Percentiles rank a stretch among this genome's conserved stretches.
Conservation (phyloP, 1,139 yeast genomes). For the Blastobotrys indianensis region DNA sequence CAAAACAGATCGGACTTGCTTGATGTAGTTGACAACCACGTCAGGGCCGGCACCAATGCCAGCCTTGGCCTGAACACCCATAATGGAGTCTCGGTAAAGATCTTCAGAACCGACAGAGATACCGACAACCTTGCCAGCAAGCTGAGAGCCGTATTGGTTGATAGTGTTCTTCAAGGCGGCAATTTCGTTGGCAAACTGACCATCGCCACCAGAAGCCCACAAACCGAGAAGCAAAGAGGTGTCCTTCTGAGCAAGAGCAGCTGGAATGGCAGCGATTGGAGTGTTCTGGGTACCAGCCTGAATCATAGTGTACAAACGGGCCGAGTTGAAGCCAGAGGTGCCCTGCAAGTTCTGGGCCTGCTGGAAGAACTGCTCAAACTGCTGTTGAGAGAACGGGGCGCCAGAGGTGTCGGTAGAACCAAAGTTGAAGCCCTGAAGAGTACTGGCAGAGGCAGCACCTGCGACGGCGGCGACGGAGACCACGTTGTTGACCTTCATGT, state of each 20-base stretch:
- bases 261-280: constrained; percentile 30
- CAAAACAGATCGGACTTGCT: constrained; percentile 52
- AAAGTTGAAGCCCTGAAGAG: constrained; percentile 23
- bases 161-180: constrained; percentile 28
- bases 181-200: constrained; percentile 29
- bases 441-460: constrained; percentile 50
- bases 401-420: constrained; percentile 23
- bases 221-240: constrained; percentile 27
- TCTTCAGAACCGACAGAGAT: constrained; percentile 90
- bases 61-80: constrained; percentile 26
- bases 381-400: constrained; percentile 20
- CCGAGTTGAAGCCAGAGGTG: constrained; percentile 20
- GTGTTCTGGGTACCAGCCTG: constrained; percentile 26
- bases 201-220: constrained; percentile 31
- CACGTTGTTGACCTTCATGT: constrained; percentile 1
- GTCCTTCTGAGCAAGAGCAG: constrained; percentile 32
- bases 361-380: constrained; percentile 25
- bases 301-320: constrained; percentile 26
- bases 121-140: constrained; percentile 44
- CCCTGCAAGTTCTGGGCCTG: constrained; percentile 18
- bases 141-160: constrained; percentile 18
- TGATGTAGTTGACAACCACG: constrained; percentile 59
- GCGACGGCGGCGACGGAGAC: constrained; percentile 37
- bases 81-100: constrained; percentile 57
- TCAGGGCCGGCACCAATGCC: constrained; percentile 54